Percentiles rank a stretch among this genome's conserved stretches.
These are phyloP conservation scores for Solanum lignicaule DNA, from an alignment of 257 asterid species.

Conservation along the genomic window DNA sequence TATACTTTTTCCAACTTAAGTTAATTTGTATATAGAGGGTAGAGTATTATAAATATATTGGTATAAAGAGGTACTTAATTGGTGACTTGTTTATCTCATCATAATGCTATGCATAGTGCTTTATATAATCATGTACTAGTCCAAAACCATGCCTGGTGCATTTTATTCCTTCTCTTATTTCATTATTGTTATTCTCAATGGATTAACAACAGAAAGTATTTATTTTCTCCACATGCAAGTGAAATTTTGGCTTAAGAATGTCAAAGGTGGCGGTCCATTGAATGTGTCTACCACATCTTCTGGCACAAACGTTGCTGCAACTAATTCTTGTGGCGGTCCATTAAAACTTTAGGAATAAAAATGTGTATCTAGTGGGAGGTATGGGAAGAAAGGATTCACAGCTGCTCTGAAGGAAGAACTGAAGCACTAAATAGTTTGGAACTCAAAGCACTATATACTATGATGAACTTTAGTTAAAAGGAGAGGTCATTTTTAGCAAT, in stretches of 20 bases:
- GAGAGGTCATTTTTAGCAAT: not conserved
- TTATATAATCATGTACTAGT: not conserved
- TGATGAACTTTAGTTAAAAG: not conserved
- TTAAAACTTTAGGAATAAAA: not conserved
- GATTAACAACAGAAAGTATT: not conserved
- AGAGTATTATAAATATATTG: not conserved
- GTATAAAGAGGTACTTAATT: not conserved
- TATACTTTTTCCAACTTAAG: not conserved
- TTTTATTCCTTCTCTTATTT: not conserved
- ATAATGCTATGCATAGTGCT: not conserved
- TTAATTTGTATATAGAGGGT: not conserved
- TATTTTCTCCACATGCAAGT: slow-evolving; percentile 34
- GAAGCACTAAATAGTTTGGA: not conserved
- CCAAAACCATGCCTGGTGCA: not conserved
- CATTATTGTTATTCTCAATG: not conserved
- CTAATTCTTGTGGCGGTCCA: too few relatives aligned
- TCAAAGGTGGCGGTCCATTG: slow-evolving; percentile 73
- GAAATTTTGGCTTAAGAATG: slow-evolving; percentile 69
- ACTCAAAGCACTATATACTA: not conserved
- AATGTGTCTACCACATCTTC: too few relatives aligned
- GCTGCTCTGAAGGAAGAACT: not conserved
- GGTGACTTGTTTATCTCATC: not conserved
- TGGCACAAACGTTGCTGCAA: too few relatives aligned
- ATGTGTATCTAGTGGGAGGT: not conserved
- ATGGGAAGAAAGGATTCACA: not conserved